phyloP scores from a whole-genome alignment of 2,329 filamentous ascomycete species.

The Botrytis aclada region DNA sequence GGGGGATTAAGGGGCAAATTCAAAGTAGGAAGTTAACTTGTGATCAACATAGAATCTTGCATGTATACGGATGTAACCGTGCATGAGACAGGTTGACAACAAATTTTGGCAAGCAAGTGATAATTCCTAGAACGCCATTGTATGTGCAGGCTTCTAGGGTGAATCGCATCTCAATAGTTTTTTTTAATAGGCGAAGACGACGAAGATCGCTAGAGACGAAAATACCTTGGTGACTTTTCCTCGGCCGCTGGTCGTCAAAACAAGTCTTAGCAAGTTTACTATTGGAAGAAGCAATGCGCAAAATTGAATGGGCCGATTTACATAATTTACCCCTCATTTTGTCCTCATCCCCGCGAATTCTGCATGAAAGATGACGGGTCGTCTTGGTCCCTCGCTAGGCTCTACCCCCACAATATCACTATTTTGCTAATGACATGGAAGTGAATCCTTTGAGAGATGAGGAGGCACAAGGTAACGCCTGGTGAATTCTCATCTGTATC shows the following conservation, averaged over 20 bases:
- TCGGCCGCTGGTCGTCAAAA: no score
- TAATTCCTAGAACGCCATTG: neutral
- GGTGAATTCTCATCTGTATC: neutral
- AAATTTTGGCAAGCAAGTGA: neutral
- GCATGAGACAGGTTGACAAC: neutral
- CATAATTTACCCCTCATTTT: neutral
- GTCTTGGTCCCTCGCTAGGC: neutral
- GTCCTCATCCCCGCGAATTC: neutral
- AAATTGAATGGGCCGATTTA: neutral
- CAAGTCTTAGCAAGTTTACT: neutral
- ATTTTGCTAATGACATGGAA: neutral
- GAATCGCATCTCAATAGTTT: neutral
- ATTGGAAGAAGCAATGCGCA: neutral
- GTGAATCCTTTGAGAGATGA: neutral
- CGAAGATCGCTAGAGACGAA: neutral
- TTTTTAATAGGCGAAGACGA: neutral
- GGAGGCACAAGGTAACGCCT: neutral
- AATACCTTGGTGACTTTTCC: neutral
- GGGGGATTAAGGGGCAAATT: neutral
- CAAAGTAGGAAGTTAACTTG: neutral
- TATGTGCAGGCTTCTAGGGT: neutral
- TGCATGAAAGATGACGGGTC: neutral
- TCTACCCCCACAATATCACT: neutral
- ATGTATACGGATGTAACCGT: neutral
- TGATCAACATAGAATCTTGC: neutral